Evolutionary conservation across 148 eudicot genomes (phyloP), one percentile per base, ranked within the genome.

Genomic region (Tetragonia tetragonoides): DNA sequence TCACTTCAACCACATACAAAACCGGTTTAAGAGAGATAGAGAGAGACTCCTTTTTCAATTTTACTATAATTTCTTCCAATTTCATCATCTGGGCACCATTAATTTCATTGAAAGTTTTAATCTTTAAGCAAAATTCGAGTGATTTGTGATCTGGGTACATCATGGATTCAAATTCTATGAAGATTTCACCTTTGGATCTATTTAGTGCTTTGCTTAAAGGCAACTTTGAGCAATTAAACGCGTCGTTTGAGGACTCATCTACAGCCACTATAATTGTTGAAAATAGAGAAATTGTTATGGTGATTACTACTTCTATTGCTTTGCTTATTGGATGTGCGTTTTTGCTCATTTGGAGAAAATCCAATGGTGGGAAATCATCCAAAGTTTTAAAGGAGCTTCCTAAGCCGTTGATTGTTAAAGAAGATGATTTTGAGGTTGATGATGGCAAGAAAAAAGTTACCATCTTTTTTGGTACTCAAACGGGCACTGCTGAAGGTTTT

Each of bases 401-500:
- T 70, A 87, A 75, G 75, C 84, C 83, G 70, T 70, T 89, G 84
- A 68, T 76, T 12, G 74, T 85, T 34, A 89, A 86, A 72, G 80
- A 75, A 40, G 82, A 59, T 3, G 87, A 90, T 60, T 89, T 83
- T 66, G 95, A 90, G 21, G 85, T 87, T 51, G 98, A 92, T 78
- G 98, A 92, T 44, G 91, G 92, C 8, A 88, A 81, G 85, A 90
- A 80, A 75, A 94, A 87, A 75, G 92, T 94, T 23, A 87, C 97
- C 18, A 75, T 94, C 66, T 92, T 94, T 62, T 94, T 87, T 70
- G 98, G 98, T 2, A 94, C 97, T 23, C 97, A 95, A 76, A 95
- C 99, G 60, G 99, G 99, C 40, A 95, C 99, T 5, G 99, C 99
- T 57, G 99, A 95, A 79, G 99, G 99, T 21, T 95, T 95, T 41